These are phyloP conservation scores for Bifiguratus adelaidae DNA, from an alignment of 192 early-diverging fungal species.

Conservation along the genomic window DNA sequence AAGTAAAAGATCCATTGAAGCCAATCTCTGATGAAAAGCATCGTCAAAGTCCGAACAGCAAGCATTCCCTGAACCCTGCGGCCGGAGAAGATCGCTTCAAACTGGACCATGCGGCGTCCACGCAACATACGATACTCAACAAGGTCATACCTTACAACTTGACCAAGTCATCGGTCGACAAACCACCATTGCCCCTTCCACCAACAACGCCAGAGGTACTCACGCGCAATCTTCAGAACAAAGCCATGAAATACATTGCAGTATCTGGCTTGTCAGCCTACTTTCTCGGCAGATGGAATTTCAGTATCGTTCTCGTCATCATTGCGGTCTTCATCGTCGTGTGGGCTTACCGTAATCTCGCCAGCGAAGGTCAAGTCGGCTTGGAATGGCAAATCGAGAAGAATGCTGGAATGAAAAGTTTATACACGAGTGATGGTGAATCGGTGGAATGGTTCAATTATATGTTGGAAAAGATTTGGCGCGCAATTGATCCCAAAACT, in stretches of 20 bases:
- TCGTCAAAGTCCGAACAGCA: too few species aligned
- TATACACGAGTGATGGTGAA: constrained; percentile 11
- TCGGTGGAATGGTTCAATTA: constrained; percentile 17
- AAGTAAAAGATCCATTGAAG: too few species aligned
- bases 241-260: constrained; percentile 11
- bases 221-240: constrained; percentile 1
- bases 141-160: too few species aligned
- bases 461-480: constrained; percentile 14
- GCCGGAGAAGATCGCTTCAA: too few species aligned
- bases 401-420: constrained; percentile 9
- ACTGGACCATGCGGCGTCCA: too few species aligned
- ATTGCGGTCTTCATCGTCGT: neutral
- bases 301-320: constrained; percentile 3
- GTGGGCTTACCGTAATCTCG: constrained; percentile 9
- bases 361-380: constrained; percentile 3
- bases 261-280: constrained; percentile 5
- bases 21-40: too few species aligned
- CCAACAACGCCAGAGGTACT: constrained; percentile 3
- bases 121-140: too few species aligned
- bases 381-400: constrained; percentile 20
- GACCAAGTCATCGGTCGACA: too few species aligned
- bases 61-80: too few species aligned
- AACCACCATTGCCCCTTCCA: neutral
- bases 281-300: constrained; percentile 3
- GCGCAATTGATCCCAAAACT: constrained; percentile 13